Evolutionary conservation across 176 grass and related monocot species (phyloP), one percentile per base, ranked within the genome.

Genomic region (Rhynchospora pubera): DNA sequence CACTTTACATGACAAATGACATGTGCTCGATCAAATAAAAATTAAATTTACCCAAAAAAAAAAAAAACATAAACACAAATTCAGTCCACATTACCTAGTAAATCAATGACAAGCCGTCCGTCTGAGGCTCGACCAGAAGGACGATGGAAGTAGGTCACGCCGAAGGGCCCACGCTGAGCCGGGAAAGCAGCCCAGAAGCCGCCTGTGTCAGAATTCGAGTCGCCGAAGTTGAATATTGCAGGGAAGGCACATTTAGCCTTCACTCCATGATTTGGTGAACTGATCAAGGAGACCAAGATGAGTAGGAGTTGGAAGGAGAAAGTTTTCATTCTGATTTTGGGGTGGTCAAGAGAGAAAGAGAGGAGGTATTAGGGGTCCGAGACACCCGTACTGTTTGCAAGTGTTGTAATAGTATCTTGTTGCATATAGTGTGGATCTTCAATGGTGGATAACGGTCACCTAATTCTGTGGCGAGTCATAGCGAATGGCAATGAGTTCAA

Each of bases 171-270:
- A 12, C 11, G 74, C 75, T 93, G 86, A 14, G 84, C 87, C 18
- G 86, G 91, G 75, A 97, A 93, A 9, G 94, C 91, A 7, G 94
- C 91, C 87, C 82, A 97, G 85, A 97, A 97, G 43, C 91, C 87
- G 0, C 91, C 60, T 28, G 89, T 90, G 64, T 90, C 88, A n/a
- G 88, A 90, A 60, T 90, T 90, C 14, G 88, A 90, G 57, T 90
- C 88, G 10, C 88, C 88, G 10, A 90, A 90, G 88, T 90, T 90
- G 85, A 90, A 90, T 67, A 90, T 60, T 23, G 88, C 88, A 22
- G 85, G 82, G 46, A 88, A 93, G 44, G 34, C 84, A 78, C 94
- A 93, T 48, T 85, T 73, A 42, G 84, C 72, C 4, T 50, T 13
- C 19, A 30, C 59, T 65, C 23, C 43, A 16, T 81, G 10, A 24